Evolutionary conservation across 169 alveolate genomes (phyloP).

Genomic region (Plasmodium gonderi): DNA sequence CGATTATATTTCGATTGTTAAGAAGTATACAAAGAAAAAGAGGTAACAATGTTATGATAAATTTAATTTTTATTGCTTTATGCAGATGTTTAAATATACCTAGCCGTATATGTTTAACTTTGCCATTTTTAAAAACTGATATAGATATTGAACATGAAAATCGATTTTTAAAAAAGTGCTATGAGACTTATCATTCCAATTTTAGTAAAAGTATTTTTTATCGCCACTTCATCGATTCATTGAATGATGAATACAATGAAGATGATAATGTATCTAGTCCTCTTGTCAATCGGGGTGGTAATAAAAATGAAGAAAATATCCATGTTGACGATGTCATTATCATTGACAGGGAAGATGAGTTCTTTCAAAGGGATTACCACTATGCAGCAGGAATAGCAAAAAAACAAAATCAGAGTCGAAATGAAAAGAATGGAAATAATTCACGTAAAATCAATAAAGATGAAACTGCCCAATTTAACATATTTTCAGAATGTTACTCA

Average conservation of each 20-base stretch:
- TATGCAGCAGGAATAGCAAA: not conserved
- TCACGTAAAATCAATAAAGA: not conserved
- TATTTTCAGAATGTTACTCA: conserved; percentile 59
- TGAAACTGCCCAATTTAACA: conserved; percentile 39
- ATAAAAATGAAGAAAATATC: not conserved
- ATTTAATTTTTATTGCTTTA: conserved; percentile 38
- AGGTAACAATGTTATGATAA: conserved; percentile 35
- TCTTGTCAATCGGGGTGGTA: not conserved
- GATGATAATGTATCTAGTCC: not conserved
- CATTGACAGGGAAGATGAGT: conserved; percentile 24
- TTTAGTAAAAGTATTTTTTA: conserved; percentile 34
- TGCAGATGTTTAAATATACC: conserved; percentile 67
- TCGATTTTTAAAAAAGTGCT: conserved; percentile 16
- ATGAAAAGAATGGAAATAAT: not conserved
- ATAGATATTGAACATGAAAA: not conserved
- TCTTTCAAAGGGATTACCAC: not conserved
- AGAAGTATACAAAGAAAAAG: conserved; percentile 41
- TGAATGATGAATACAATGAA: not conserved
- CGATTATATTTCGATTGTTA: conserved; percentile 32
- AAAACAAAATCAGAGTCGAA: not conserved
- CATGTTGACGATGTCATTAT: conserved; percentile 5
- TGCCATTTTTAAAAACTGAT: conserved; percentile 22
- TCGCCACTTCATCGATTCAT: not conserved
- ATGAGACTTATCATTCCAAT: conserved; percentile 4
- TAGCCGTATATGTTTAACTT: conserved; percentile 58